Percentiles rank a stretch among this genome's conserved stretches.
phyloP scores from a whole-genome alignment of 192 early-diverging fungal species.

The Backusella parvicylindrica region DNA sequence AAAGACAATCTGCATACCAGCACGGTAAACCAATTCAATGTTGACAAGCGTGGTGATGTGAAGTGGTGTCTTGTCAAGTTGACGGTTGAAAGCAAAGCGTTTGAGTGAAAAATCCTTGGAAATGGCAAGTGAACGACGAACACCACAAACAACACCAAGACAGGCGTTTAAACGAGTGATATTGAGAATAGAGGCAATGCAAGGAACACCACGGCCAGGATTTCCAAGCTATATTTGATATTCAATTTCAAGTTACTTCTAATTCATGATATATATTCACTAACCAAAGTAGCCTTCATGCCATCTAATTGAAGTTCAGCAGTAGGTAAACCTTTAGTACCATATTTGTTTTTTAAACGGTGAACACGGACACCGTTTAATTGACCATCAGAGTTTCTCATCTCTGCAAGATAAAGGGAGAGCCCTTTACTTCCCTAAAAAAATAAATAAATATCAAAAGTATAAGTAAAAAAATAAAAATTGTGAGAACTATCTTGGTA shows the following conservation, averaged over 20 bases:
- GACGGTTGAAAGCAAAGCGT: conserved; percentile 49
- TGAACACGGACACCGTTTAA: conserved; percentile 66
- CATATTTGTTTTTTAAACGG: conserved; percentile 68
- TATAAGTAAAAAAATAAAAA: background rate
- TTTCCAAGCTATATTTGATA: conserved; percentile 37
- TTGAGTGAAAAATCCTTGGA: conserved; percentile 61
- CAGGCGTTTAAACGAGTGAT: conserved; percentile 65
- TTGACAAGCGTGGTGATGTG: conserved; percentile 57
- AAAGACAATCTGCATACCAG: conserved; percentile 50
- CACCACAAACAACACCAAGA: conserved; percentile 38
- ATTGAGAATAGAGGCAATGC: conserved; percentile 63
- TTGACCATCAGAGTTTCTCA: conserved; percentile 49
- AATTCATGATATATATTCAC: background rate
- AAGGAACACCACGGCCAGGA: conserved; percentile 51
- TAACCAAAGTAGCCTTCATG: conserved; percentile 42
- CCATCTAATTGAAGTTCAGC: conserved; percentile 64
- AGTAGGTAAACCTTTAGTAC: conserved; percentile 67
- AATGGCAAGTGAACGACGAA: conserved; percentile 45
- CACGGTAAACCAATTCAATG: conserved; percentile 53
- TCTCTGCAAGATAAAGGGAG: conserved; percentile 56
- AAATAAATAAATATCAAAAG: background rate
- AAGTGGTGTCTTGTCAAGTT: conserved; percentile 53
- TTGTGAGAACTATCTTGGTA: background rate
- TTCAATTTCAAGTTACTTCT: background rate
- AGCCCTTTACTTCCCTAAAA: conserved; percentile 51